Percentiles rank a stretch among this genome's conserved stretches.
Conservation (phyloP, 139 green algal species). For the Chlamydomonas schloesseri region DNA sequence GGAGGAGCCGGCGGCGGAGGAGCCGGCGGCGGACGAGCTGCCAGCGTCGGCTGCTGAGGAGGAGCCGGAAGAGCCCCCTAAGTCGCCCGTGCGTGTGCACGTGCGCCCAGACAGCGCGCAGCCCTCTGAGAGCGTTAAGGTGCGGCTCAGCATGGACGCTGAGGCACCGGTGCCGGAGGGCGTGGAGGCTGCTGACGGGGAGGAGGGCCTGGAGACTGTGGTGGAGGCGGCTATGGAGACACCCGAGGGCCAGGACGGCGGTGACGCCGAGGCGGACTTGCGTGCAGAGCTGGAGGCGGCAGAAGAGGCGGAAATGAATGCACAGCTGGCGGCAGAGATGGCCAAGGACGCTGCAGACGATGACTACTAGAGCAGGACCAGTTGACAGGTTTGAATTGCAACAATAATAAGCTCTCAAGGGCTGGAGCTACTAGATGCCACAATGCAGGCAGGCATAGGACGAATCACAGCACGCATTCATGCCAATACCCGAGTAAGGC, state of each 20-base stretch:
- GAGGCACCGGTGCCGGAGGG: neutral
- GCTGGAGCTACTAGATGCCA: too few relatives aligned
- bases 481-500: too few relatives aligned
- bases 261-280: neutral
- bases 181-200: neutral
- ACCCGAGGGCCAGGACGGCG: neutral
- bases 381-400: too few relatives aligned
- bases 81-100: conserved; percentile 31
- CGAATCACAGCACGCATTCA: too few relatives aligned
- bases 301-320: conserved; percentile 11
- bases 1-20: neutral
- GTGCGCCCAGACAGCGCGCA: neutral
- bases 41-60: too few relatives aligned
- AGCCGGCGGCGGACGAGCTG: neutral
- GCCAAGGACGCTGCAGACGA: neutral
- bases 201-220: neutral
- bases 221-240: neutral
- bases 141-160: conserved; percentile 35
- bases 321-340: neutral
- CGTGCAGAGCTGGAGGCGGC: neutral
- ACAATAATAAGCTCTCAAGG: too few relatives aligned
- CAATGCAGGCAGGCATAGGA: too few relatives aligned
- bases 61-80: neutral
- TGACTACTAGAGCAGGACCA: conserved; percentile 3
- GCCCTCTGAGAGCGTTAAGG: neutral